These are phyloP conservation scores for Triticum timopheevii DNA, from an alignment of 176 grass and related monocot genomes.

Conservation along the genomic window DNA sequence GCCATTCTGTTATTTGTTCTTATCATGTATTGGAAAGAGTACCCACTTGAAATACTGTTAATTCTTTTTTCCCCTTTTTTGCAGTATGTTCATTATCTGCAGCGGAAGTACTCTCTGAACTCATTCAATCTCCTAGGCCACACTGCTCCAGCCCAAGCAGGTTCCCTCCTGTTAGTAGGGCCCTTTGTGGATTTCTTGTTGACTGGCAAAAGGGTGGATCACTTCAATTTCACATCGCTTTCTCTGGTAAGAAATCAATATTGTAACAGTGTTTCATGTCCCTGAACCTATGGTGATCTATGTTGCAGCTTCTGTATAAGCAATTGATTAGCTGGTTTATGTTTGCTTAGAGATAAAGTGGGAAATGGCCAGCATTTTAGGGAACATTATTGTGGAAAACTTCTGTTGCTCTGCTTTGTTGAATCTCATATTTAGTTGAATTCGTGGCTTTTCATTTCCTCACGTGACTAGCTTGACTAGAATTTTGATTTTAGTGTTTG, in stretches of 20 bases:
- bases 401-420: not conserved
- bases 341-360: conserved; percentile 20
- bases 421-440: not conserved
- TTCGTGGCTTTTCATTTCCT: not conserved
- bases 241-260: conserved; percentile 55
- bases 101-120: conserved; percentile 69
- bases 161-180: conserved; percentile 68
- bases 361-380: not conserved
- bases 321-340: conserved; percentile 17
- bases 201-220: conserved; percentile 77
- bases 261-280: not conserved
- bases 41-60: conserved; percentile 4
- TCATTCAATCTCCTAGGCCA: conserved; percentile 87
- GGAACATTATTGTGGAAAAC: not conserved
- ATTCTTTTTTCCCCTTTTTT: conserved; percentile 29
- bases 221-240: conserved; percentile 55
- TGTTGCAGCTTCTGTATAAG: not conserved
- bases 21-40: not conserved
- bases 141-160: conserved; percentile 77
- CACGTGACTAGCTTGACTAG: not conserved
- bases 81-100: conserved; percentile 86
- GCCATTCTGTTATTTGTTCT: not conserved
- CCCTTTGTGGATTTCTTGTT: conserved; percentile 76
- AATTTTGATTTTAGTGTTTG: not conserved
- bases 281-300: not conserved